A percentile compares a stretch with the other conserved stretches of the same genome.
Conservation (phyloP, 805 yeast genomes). For the Helenozyma rhizophorensis region DNA sequence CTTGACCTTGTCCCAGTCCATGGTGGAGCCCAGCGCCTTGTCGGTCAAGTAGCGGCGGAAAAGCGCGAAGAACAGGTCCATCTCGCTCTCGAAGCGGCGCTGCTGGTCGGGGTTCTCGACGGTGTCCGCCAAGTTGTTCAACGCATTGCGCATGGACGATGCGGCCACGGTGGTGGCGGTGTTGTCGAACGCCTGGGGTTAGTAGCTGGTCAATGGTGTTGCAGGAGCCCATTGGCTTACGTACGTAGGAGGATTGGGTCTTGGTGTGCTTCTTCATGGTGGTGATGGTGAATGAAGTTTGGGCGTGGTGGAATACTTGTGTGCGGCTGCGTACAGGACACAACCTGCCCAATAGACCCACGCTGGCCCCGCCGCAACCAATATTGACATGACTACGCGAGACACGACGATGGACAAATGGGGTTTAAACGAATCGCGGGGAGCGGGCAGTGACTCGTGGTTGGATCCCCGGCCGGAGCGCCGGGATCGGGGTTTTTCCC, state of each 20-base stretch:
- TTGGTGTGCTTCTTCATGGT: slow-evolving; percentile 55
- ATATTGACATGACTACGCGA: no score
- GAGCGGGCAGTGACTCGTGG: no score
- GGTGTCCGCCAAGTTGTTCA: slow-evolving; percentile 86
- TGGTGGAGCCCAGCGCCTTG: slow-evolving; percentile 76
- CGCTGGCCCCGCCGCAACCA: no score
- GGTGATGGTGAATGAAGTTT: background rate
- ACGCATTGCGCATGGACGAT: slow-evolving; percentile 94
- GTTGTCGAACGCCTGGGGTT: slow-evolving; percentile 78
- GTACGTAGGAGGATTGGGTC: slow-evolving; percentile 66
- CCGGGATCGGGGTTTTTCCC: no score
- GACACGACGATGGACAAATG: no score
- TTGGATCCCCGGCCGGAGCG: no score
- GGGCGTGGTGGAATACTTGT: no score
- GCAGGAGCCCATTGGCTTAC: slow-evolving; percentile 28
- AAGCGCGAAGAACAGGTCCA: slow-evolving; percentile 91
- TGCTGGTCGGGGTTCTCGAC: slow-evolving; percentile 49
- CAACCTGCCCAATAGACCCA: no score
- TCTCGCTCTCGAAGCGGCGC: slow-evolving; percentile 73
- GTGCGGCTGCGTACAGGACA: no score
- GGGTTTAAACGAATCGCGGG: no score
- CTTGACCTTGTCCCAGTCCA: slow-evolving; percentile 94
- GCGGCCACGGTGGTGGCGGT: slow-evolving; percentile 95
- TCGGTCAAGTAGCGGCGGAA: slow-evolving; percentile 90
- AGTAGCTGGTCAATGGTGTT: slow-evolving; percentile 8